Conservation (phyloP, 495 filamentous ascomycete species). For the Aspergillus diversus region DNA sequence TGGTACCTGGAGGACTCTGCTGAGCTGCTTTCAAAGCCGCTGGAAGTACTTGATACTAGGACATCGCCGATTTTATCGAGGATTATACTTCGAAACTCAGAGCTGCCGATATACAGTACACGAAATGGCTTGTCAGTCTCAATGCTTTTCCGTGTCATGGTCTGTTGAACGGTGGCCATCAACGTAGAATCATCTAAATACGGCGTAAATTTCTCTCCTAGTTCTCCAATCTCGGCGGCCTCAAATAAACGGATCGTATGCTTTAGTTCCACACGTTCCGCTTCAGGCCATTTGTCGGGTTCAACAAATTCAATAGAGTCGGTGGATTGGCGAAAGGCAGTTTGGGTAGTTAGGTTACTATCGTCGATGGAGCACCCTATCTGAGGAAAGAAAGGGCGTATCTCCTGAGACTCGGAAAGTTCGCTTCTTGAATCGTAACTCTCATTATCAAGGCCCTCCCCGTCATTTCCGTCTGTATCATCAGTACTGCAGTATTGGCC, state of each 20-base stretch:
- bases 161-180: slow-evolving; percentile 67
- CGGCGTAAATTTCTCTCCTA: slow-evolving; percentile 45
- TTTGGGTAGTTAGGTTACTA: slow-evolving; percentile 47
- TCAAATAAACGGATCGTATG: slow-evolving; percentile 64
- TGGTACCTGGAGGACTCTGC: slow-evolving; percentile 66
- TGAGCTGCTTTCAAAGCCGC: slow-evolving; percentile 46
- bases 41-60: slow-evolving; percentile 53
- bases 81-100: slow-evolving; percentile 66
- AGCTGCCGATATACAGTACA: slow-evolving; percentile 68
- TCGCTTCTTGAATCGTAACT: slow-evolving; percentile 34
- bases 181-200: slow-evolving; percentile 36
- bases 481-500: slow-evolving; percentile 42
- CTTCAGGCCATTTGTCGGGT: slow-evolving; percentile 53
- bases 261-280: slow-evolving; percentile 61
- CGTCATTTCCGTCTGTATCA: slow-evolving; percentile 39
- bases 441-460: slow-evolving; percentile 28
- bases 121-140: slow-evolving; percentile 68
- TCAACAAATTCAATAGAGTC: slow-evolving; percentile 66
- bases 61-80: slow-evolving; percentile 76
- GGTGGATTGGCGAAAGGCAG: slow-evolving; percentile 38
- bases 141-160: slow-evolving; percentile 67
- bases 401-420: slow-evolving; percentile 44
- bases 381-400: slow-evolving; percentile 44
- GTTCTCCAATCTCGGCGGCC: slow-evolving; percentile 52
- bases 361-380: slow-evolving; percentile 42